Conservation (phyloP, 176 grass and related monocot genomes). For the Thalia dealbata region DNA sequence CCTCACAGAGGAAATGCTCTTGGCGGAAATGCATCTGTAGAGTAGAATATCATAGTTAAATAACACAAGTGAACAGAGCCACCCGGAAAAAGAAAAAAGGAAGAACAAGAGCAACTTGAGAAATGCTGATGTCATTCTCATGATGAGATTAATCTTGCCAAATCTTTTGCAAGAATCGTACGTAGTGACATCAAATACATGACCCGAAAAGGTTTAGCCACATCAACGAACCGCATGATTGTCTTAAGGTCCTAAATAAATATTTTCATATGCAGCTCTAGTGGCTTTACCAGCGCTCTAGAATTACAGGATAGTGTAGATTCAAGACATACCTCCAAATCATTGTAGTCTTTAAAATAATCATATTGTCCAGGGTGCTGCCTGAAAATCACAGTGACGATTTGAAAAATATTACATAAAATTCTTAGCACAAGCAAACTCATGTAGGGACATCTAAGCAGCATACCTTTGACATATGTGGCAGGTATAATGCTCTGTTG, state of each 20-base stretch:
- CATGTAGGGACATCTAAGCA: not conserved
- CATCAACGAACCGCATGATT: not conserved
- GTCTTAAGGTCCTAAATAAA: not conserved
- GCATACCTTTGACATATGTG: constrained; percentile 82
- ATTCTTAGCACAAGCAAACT: not conserved
- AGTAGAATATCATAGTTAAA: not conserved
- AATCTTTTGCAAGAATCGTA: not conserved
- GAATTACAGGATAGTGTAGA: constrained; percentile 3
- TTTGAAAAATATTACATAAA: not conserved
- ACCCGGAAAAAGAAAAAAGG: not conserved
- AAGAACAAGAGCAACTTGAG: not conserved
- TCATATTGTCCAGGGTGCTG: constrained; percentile 62
- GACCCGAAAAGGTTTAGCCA: not conserved
- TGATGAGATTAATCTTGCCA: not conserved
- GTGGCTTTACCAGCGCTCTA: not conserved
- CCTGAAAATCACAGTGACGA: constrained; percentile 29
- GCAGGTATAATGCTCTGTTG: constrained; percentile 73
- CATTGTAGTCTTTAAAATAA: constrained; percentile 85
- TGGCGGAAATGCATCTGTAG: constrained; percentile 80
- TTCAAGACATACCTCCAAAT: constrained; percentile 60
- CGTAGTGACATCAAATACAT: not conserved
- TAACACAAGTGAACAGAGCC: not conserved
- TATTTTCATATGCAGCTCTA: not conserved
- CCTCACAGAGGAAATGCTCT: constrained; percentile 94
- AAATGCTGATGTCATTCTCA: not conserved